Evolutionary conservation across 2,329 filamentous ascomycete genomes (phyloP).

Genomic region (Stagonosporopsis tanaceti): DNA sequence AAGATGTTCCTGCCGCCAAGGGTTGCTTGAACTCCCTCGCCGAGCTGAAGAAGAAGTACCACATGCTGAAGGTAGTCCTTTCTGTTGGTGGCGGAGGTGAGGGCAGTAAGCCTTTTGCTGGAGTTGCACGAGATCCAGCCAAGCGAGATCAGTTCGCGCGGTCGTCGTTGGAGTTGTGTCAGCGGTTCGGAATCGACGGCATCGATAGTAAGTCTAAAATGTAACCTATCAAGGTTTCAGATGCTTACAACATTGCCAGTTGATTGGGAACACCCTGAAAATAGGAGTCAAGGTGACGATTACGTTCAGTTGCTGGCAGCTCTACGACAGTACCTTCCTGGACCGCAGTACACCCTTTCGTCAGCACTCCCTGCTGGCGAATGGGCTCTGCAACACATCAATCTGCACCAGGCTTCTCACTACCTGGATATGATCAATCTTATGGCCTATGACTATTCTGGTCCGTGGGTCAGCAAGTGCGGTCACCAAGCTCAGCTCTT

Average conservation of each 20-base stretch:
- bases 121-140: constrained; percentile 68
- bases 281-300: constrained; percentile 71
- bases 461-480: constrained; percentile 71
- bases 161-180: constrained; percentile 71
- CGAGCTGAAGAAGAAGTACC: constrained; percentile 74
- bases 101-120: constrained; percentile 72
- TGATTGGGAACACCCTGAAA: constrained; percentile 79
- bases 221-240: neutral
- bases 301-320: constrained; percentile 74
- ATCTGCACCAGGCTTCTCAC: constrained; percentile 67
- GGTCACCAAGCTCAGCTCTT: constrained; percentile 82
- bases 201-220: constrained; percentile 71
- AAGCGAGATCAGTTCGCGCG: constrained; percentile 74
- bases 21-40: constrained; percentile 75
- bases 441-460: constrained; percentile 82
- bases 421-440: constrained; percentile 80
- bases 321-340: constrained; percentile 72
- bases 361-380: constrained; percentile 75
- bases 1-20: constrained; percentile 44
- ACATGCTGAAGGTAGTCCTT: constrained; percentile 75
- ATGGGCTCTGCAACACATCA: constrained; percentile 72
- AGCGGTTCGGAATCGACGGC: constrained; percentile 75
- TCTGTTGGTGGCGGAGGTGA: constrained; percentile 78
- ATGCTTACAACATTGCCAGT: constrained; percentile 60
- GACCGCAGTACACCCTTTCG: constrained; percentile 73